phyloP scores from a whole-genome alignment of 2,329 filamentous ascomycete species.

The Alternaria triticimaculans region DNA sequence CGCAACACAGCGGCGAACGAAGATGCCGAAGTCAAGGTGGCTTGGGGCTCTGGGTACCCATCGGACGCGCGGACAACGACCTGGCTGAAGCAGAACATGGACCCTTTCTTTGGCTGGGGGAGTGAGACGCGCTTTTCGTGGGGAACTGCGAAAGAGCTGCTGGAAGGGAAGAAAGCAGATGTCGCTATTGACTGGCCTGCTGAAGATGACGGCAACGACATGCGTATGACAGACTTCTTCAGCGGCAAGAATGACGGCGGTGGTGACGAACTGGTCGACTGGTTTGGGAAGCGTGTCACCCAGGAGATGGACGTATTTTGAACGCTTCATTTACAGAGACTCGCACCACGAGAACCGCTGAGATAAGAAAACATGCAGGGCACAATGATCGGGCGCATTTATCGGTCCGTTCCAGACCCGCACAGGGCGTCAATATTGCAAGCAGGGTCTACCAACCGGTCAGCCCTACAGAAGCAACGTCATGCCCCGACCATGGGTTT shows the following conservation, averaged over 20 bases:
- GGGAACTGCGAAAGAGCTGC: conserved; percentile 92
- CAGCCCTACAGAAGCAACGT: not conserved
- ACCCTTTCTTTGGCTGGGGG: conserved; percentile 95
- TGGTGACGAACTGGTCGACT: conserved; percentile 73
- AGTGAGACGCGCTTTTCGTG: conserved; percentile 93
- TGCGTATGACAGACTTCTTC: conserved; percentile 80
- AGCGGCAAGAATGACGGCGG: conserved; percentile 53
- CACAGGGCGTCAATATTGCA: conserved; percentile 16
- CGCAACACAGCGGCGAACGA: conserved; percentile 36
- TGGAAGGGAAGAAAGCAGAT: conserved; percentile 74
- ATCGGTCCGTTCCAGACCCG: conserved; percentile 12
- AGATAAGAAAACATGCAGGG: conserved; percentile 4
- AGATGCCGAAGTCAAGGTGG: conserved; percentile 48
- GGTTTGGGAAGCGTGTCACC: conserved; percentile 79
- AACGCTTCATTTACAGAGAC: not conserved
- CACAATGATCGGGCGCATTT: conserved; percentile 16
- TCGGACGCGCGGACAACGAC: conserved; percentile 79
- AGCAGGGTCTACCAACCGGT: not conserved
- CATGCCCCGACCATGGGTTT: not conserved
- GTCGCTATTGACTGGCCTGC: conserved; percentile 86
- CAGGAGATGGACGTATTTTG: conserved; percentile 77
- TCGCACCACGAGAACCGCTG: not conserved
- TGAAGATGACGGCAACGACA: conserved; percentile 71
- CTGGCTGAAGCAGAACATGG: conserved; percentile 88
- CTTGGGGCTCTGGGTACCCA: conserved; percentile 94